Percentiles rank a stretch among this genome's conserved stretches.
Conservation (phyloP, 1,139 yeast species). For the Nakaseomyces nivariensis region DNA sequence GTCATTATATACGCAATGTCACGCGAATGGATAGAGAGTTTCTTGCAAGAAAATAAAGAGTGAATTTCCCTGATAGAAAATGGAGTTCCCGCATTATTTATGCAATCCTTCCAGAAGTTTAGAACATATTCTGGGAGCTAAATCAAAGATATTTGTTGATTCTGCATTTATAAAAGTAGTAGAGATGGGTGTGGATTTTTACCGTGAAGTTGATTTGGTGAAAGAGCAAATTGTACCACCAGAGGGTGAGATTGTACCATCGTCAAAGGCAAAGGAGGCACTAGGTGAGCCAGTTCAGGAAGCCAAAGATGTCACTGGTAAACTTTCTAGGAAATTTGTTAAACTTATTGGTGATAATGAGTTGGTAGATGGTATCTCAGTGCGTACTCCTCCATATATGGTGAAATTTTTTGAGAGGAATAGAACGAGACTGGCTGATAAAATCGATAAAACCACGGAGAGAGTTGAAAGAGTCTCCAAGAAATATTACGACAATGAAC, state of each 20-base stretch:
- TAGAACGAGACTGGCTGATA: conserved; percentile 31
- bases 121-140: too few relatives aligned
- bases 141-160: too few relatives aligned
- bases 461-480: conserved; percentile 38
- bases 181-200: conserved; percentile 14
- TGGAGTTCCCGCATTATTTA: too few relatives aligned
- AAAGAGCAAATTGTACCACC: conserved; percentile 20
- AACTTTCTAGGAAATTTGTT: conserved; percentile 6
- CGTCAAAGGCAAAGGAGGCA: conserved; percentile 18
- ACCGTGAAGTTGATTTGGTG: conserved; percentile 22
- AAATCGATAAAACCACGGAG: conserved; percentile 29
- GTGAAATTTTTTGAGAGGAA: conserved; percentile 15
- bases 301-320: conserved; percentile 5
- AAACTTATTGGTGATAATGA: conserved; percentile 17
- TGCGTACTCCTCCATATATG: conserved; percentile 20
- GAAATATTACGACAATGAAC: conserved; percentile 51
- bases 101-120: too few relatives aligned
- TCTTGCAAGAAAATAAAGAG: too few relatives aligned
- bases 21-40: too few relatives aligned
- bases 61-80: too few relatives aligned
- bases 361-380: conserved; percentile 23
- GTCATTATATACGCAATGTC: too few relatives aligned
- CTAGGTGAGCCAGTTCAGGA: conserved; percentile 7
- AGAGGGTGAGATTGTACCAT: conserved; percentile 13
- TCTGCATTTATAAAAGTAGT: too few relatives aligned